Evolutionary conservation across 1,284 basidiomycete genomes (phyloP).

Genomic region (Sanguinoderma infundibulare): DNA sequence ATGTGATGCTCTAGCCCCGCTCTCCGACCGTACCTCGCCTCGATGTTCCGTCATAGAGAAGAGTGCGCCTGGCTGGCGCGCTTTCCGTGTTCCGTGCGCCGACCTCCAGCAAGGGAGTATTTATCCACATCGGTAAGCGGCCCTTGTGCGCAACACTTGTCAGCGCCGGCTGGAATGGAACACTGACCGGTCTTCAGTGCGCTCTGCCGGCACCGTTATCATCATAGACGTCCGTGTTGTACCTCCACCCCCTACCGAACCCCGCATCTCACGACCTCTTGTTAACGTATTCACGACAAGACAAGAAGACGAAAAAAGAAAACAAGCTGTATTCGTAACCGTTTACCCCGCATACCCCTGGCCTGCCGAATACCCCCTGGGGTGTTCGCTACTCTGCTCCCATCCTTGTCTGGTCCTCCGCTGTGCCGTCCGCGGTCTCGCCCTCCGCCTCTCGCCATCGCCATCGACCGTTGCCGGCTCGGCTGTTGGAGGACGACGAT

Average conservation of each 20-base stretch:
- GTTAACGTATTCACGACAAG: slow-evolving; percentile 2
- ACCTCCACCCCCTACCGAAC: neutral
- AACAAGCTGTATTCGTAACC: slow-evolving; percentile 14
- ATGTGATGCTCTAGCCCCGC: neutral
- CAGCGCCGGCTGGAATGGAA: neutral
- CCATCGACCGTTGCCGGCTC: neutral
- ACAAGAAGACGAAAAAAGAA: slow-evolving; percentile 13
- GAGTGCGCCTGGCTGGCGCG: neutral
- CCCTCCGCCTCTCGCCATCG: neutral
- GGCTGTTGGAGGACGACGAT: neutral
- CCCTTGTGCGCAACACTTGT: neutral
- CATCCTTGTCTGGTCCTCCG: neutral
- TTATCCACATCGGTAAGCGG: neutral
- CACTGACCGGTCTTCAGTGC: neutral
- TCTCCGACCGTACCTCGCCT: neutral
- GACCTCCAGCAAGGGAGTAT: neutral
- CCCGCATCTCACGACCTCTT: neutral
- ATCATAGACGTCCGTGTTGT: neutral
- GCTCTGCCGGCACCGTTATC: neutral
- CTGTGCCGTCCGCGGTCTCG: neutral
- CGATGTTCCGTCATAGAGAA: slow-evolving; percentile 3
- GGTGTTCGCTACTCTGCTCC: slow-evolving; percentile 5
- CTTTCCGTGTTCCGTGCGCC: neutral
- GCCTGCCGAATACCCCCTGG: slow-evolving; percentile 9
- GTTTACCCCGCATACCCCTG: slow-evolving; percentile 12